Evolutionary conservation across 495 filamentous ascomycete genomes (phyloP).

Genomic region (Halenospora varia): DNA sequence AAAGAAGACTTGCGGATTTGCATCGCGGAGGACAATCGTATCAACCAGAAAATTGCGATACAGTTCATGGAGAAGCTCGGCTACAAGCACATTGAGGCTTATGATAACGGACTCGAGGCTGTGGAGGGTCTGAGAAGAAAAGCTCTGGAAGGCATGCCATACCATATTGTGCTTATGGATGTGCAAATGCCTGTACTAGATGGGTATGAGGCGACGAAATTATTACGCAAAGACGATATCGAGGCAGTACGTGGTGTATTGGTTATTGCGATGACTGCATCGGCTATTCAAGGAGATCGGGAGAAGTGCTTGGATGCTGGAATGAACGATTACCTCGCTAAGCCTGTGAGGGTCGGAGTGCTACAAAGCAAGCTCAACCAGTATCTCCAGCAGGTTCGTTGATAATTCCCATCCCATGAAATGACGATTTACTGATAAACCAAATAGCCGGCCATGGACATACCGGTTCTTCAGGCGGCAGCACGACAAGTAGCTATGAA

Average conservation of each 20-base stretch:
- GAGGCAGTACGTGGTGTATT: conserved; percentile 70
- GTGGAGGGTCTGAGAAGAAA: conserved; percentile 78
- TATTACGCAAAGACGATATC: conserved; percentile 69
- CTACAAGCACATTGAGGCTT: conserved; percentile 73
- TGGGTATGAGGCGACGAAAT: conserved; percentile 86
- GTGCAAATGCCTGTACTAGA: conserved; percentile 93
- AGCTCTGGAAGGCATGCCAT: conserved; percentile 63
- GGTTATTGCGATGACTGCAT: conserved; percentile 92
- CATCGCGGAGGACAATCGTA: conserved; percentile 88
- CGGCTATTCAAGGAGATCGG: conserved; percentile 83
- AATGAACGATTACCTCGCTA: conserved; percentile 95
- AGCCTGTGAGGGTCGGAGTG: conserved; percentile 74
- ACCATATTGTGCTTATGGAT: conserved; percentile 87
- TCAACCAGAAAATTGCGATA: conserved; percentile 89
- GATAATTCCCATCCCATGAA: too few species aligned
- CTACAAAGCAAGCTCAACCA: conserved; percentile 70
- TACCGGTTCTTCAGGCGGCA: conserved; percentile 17
- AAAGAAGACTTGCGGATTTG: conserved; percentile 77
- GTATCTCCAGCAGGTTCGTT: conserved; percentile 27
- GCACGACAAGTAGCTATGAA: conserved; percentile 11
- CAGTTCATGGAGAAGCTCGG: conserved; percentile 83
- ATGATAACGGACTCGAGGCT: conserved; percentile 78
- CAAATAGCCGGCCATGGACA: conserved; percentile 7
- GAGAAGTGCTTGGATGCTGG: conserved; percentile 89
- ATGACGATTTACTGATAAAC: conserved; percentile 1